Evolutionary conservation across 768 basidiomycete species (phyloP).

Genomic region (Calocera cornea): DNA sequence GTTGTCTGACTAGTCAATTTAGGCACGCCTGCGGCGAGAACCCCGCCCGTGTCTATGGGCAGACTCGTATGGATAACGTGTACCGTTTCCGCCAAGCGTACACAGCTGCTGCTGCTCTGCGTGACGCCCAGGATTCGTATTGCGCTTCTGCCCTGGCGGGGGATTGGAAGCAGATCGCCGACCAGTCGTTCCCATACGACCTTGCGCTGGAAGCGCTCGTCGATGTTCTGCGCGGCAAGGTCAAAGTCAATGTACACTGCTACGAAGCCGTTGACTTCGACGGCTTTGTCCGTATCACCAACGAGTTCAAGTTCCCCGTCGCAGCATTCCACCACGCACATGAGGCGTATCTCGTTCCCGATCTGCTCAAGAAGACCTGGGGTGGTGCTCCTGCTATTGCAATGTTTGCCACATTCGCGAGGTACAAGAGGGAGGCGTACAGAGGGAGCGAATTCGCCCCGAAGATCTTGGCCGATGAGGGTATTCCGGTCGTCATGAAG

Average conservation of each 20-base stretch:
- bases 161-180: constrained; percentile 15
- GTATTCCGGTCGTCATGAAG: constrained; percentile 9
- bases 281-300: constrained; percentile 15
- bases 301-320: constrained; percentile 26
- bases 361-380: constrained; percentile 25
- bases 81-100: constrained; percentile 15
- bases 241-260: constrained; percentile 14
- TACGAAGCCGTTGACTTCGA: constrained; percentile 14
- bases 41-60: not conserved
- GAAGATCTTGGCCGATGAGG: constrained; percentile 24
- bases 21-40: constrained; percentile 5
- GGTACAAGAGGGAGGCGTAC: constrained; percentile 29
- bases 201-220: constrained; percentile 15
- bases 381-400: constrained; percentile 26
- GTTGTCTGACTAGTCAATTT: constrained; percentile 5
- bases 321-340: constrained; percentile 25
- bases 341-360: constrained; percentile 28
- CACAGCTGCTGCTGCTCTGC: constrained; percentile 21
- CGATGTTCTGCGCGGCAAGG: constrained; percentile 15
- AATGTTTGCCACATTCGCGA: constrained; percentile 22
- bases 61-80: constrained; percentile 9
- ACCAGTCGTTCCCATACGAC: constrained; percentile 30
- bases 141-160: constrained; percentile 9
- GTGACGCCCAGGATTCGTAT: constrained; percentile 22
- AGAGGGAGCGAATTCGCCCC: constrained; percentile 26